Conservation (phyloP, 306 rosid genomes). For the Vigna reflexopilosa region DNA sequence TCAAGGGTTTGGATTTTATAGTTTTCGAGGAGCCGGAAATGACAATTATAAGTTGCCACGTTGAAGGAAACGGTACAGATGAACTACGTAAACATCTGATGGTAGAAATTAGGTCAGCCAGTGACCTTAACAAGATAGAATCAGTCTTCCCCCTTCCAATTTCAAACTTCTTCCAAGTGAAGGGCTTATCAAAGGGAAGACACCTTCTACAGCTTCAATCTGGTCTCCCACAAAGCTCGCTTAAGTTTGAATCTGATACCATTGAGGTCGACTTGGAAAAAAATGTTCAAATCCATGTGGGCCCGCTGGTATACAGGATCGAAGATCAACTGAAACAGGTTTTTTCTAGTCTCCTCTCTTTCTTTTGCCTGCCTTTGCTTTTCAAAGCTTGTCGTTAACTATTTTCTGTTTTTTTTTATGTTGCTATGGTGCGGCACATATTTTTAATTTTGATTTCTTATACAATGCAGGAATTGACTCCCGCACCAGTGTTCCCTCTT, state of each 20-base stretch:
- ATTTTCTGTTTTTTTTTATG: constrained; percentile 18
- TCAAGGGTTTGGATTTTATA: constrained; percentile 82
- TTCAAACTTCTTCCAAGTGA: constrained; percentile 95
- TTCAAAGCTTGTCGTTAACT: constrained; percentile 22
- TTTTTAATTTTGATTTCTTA: constrained; percentile 17
- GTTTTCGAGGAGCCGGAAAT: constrained; percentile 96
- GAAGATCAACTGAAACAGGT: constrained; percentile 88
- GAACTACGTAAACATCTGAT: constrained; percentile 71
- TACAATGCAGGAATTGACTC: constrained; percentile 78
- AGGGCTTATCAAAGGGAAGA: constrained; percentile 84
- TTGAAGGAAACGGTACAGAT: constrained; percentile 81
- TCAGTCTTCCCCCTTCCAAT: constrained; percentile 84
- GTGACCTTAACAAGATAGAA: constrained; percentile 65
- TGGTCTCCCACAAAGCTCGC: constrained; percentile 66
- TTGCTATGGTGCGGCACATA: constrained; percentile 1
- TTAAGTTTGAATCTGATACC: constrained; percentile 81
- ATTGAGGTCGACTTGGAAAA: constrained; percentile 85
- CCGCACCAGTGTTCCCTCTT: constrained; percentile 93
- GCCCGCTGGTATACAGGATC: constrained; percentile 77
- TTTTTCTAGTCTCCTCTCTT: constrained; percentile 24
- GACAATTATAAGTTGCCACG: constrained; percentile 89
- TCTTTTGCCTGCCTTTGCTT: constrained; percentile 9
- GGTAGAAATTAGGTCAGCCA: constrained; percentile 90
- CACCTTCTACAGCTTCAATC: constrained; percentile 84
- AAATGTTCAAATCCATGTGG: constrained; percentile 76